Conservation (phyloP, 768 basidiomycete species). For the Sarcomyxa edulis region DNA sequence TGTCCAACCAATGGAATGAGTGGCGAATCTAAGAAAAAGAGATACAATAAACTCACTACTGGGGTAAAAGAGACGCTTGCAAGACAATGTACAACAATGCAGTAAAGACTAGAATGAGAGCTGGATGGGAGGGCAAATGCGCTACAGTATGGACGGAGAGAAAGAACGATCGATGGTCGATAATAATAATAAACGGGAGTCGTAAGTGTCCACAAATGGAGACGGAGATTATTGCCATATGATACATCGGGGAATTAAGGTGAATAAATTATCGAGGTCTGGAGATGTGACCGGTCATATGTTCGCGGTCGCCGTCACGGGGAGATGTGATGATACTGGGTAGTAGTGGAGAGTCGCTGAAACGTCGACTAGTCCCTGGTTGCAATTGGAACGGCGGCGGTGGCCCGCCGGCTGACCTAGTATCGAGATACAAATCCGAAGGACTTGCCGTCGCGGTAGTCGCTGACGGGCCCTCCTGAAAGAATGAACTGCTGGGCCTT, state of each 20-base stretch:
- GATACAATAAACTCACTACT: too few relatives aligned
- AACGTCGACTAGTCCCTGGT: conserved; percentile 25
- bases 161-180: too few relatives aligned
- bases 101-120: too few relatives aligned
- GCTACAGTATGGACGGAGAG: too few relatives aligned
- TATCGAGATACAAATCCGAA: conserved; percentile 2
- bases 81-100: too few relatives aligned
- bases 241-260: conserved; percentile 47
- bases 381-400: conserved; percentile 27
- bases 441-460: conserved; percentile 6
- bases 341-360: conserved; percentile 25
- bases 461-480: conserved; percentile 7
- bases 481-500: conserved; percentile 34
- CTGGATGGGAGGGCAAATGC: too few relatives aligned
- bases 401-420: conserved; percentile 6
- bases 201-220: too few relatives aligned
- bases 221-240: too few relatives aligned
- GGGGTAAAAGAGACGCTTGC: too few relatives aligned
- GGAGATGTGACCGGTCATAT: conserved; percentile 19
- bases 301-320: conserved; percentile 28
- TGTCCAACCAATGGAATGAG: too few relatives aligned
- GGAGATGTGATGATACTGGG: conserved; percentile 17
- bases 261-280: conserved; percentile 12
- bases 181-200: too few relatives aligned
- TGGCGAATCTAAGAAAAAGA: too few relatives aligned